phyloP scores from a whole-genome alignment of 352 stramenopile species.

The Phytophthora crassamura region DNA sequence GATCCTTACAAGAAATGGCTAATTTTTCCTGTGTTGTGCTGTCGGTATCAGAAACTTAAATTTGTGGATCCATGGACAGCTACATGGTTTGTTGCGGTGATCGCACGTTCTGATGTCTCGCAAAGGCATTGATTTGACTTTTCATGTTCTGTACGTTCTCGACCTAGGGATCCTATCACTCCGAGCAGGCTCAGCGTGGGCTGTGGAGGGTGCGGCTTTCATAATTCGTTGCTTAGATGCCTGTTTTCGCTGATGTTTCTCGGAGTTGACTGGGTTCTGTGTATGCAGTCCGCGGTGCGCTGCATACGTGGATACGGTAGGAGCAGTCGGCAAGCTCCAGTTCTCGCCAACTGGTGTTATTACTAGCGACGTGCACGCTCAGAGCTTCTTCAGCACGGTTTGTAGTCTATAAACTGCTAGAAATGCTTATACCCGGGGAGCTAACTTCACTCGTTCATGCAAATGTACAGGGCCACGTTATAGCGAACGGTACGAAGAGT shows the following conservation, averaged over 20 bases:
- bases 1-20: background rate
- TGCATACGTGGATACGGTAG: constrained; percentile 30
- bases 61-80: constrained; percentile 43
- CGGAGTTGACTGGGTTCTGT: background rate
- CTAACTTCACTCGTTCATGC: background rate
- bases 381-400: constrained; percentile 48
- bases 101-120: background rate
- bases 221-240: background rate
- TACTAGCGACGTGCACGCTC: constrained; percentile 51
- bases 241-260: background rate
- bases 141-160: background rate
- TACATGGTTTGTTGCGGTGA: constrained; percentile 31
- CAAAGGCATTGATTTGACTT: background rate
- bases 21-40: background rate
- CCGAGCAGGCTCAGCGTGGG: constrained; percentile 39
- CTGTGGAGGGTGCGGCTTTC: constrained; percentile 31
- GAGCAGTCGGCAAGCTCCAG: constrained; percentile 5
- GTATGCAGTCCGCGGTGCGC: constrained; percentile 21
- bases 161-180: constrained; percentile 29
- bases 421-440: background rate
- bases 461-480: constrained; percentile 38
- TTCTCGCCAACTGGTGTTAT: constrained; percentile 36
- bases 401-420: constrained; percentile 7
- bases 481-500: constrained; percentile 59
- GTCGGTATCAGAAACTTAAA: constrained; percentile 17